phyloP scores from a whole-genome alignment of 257 asterid genomes.

The Solanum etuberosum region DNA sequence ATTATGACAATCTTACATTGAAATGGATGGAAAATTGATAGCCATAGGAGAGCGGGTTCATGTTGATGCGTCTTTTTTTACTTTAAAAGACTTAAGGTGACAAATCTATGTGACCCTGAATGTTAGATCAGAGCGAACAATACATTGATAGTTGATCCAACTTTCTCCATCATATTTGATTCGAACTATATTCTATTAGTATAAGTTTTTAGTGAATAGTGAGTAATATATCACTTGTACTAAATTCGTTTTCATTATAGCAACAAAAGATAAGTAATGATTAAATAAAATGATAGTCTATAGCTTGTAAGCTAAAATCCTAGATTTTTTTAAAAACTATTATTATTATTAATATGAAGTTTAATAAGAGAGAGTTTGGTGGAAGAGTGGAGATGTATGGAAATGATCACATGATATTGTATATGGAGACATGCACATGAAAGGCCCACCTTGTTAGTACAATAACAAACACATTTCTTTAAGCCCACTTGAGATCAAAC shows the following conservation, averaged over 20 bases:
- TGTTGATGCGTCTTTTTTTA: neutral
- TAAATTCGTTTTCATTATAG: neutral
- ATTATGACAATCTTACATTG: neutral
- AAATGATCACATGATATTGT: slow-evolving; percentile 30
- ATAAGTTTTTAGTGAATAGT: neutral
- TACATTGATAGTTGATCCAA: neutral
- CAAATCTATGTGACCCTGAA: neutral
- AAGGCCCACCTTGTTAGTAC: slow-evolving; percentile 26
- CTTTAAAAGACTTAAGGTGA: neutral
- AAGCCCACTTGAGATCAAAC: slow-evolving; percentile 11
- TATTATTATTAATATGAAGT: neutral
- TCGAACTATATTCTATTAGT: neutral
- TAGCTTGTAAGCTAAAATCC: neutral
- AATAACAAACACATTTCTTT: slow-evolving; percentile 2
- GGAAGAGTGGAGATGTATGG: slow-evolving; percentile 13
- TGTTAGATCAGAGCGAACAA: neutral
- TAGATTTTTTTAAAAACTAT: too few relatives aligned
- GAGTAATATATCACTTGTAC: neutral
- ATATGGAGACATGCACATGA: slow-evolving; percentile 18
- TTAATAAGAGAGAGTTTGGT: neutral
- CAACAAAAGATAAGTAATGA: neutral
- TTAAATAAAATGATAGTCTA: neutral
- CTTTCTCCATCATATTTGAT: neutral
- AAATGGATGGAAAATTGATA: neutral
- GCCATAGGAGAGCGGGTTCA: neutral